These are phyloP conservation scores for Hypoxylon sp. DNA, from an alignment of 2,329 filamentous ascomycete genomes.

Conservation along the genomic window DNA sequence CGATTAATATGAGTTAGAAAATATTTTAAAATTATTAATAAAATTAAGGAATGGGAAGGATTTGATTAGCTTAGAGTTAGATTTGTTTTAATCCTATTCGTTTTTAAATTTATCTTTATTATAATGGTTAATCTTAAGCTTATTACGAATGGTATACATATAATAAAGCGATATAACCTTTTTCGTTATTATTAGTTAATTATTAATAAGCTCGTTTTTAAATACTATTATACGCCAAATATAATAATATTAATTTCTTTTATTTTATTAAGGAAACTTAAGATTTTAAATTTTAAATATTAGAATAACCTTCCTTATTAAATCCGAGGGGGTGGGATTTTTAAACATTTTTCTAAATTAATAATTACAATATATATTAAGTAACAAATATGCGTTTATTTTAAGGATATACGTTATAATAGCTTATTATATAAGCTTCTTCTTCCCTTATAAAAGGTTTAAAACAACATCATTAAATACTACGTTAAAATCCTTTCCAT, in stretches of 20 bases:
- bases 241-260: not conserved
- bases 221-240: slow-evolving; percentile 2
- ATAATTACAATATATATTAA: slow-evolving; percentile 4
- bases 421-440: too few relatives aligned
- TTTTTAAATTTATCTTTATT: slow-evolving; percentile 11
- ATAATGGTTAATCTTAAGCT: slow-evolving; percentile 4
- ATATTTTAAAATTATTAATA: slow-evolving; percentile 11
- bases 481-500: not conserved
- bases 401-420: not conserved
- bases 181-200: not conserved
- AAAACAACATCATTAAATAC: not conserved
- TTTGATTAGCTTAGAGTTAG: not conserved
- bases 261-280: not conserved
- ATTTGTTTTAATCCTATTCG: not conserved
- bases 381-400: not conserved
- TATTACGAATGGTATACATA: slow-evolving; percentile 1
- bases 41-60: not conserved
- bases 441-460: not conserved
- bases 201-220: slow-evolving; percentile 5
- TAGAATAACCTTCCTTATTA: not conserved
- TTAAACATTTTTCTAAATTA: not conserved
- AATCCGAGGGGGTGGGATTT: not conserved
- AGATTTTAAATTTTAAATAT: not conserved
- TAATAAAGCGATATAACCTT: slow-evolving; percentile 7
- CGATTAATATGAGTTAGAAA: slow-evolving; percentile 7